Evolutionary conservation across 2,329 filamentous ascomycete species (phyloP), one percentile per base, ranked within the genome.

Genomic region (Phialophora chinensis): DNA sequence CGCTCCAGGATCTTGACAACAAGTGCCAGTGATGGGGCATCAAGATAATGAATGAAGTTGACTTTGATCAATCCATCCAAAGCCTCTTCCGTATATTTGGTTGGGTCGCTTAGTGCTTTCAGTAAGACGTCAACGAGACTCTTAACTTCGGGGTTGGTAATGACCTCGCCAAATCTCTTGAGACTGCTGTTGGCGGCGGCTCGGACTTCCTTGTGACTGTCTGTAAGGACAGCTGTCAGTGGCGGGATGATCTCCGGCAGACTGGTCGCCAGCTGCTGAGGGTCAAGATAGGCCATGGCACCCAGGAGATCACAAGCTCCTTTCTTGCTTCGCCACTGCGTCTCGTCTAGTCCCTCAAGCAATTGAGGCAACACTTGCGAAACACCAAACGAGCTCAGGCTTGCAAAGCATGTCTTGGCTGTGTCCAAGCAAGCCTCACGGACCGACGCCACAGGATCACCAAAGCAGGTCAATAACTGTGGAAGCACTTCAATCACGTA

Each of bases 291-390:
- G 4, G 95, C 96, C 95, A 99, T 99, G 69, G 95, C 95, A 77
- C 95, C 95, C 14, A 99, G 86, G 29, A 97, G 89, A 76, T 99
- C 95, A 76, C 95, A 99, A 62, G 95, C 95, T 73, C 96, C 95
- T 81, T 96, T 97, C 80, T 99, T 98, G 81, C 93, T 98, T 75
- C 95, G 90, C 95, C 95, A 99, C 78, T 98, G 94, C 61, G 91
- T 88, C 71, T 99, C 95, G 70, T 98, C 93, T 10, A 99, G 87
- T 65, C 96, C 95, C 71, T 95, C 89, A 2, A 99, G 86, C 7
- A 99, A 86, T 12, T 91, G 97, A 3, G 95, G 95, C 71, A 99
- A 83, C 70, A 99, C 93, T 75, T 95, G 87, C 80, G 97, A 96
- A 66, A 99, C 96, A 77, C 95, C 95, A 73, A 91, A 99, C 0